Evolutionary conservation across 1,284 basidiomycete species (phyloP).

Genomic region (Entoloma clypeatum): DNA sequence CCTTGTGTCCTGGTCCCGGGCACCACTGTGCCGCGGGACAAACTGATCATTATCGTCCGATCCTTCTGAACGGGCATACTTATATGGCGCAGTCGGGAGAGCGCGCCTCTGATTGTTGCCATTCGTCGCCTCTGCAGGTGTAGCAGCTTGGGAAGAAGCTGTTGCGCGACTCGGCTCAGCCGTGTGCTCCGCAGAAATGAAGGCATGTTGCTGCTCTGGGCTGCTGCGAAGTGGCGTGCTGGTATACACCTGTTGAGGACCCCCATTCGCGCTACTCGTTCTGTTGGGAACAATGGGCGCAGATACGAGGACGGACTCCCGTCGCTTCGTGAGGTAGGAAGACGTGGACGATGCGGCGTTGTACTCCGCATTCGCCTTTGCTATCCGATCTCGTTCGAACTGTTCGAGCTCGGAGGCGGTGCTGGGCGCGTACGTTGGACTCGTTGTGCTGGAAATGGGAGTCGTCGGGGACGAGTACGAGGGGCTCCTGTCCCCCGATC

Average conservation of each 20-base stretch:
- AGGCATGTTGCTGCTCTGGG: constrained; percentile 15
- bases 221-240: constrained; percentile 17
- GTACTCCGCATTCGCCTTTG: constrained; percentile 33
- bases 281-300: neutral
- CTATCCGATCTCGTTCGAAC: constrained; percentile 19
- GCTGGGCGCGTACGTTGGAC: constrained; percentile 5
- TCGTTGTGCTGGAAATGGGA: neutral
- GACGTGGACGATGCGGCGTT: constrained; percentile 28
- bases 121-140: constrained; percentile 1
- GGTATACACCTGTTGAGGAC: constrained; percentile 13
- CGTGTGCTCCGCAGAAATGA: constrained; percentile 4
- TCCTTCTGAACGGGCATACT: constrained; percentile 1
- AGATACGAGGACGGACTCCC: constrained; percentile 8
- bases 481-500: constrained; percentile 9
- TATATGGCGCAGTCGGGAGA: constrained; percentile 1
- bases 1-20: constrained; percentile 1
- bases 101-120: neutral
- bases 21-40: constrained; percentile 13
- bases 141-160: constrained; percentile 7
- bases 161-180: constrained; percentile 3
- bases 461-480: constrained; percentile 1
- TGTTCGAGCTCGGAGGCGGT: constrained; percentile 19
- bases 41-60: constrained; percentile 14
- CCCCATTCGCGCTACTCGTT: neutral
- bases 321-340: constrained; percentile 9